Evolutionary conservation across 192 early-diverging fungal species (phyloP).

Genomic region (Paraglomus occultum): DNA sequence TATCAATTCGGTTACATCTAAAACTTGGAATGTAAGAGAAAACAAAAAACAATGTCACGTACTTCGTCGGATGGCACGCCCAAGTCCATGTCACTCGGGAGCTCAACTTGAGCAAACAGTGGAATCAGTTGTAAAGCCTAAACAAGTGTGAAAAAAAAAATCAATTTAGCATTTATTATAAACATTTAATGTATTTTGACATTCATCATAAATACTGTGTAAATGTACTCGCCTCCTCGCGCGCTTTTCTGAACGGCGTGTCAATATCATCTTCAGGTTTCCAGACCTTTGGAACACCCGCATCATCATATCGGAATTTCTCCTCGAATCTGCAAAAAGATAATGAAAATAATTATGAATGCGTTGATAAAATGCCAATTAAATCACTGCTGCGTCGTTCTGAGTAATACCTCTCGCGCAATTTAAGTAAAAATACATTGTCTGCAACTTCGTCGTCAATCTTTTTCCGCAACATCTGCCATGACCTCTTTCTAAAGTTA

Average conservation of each 20-base stretch:
- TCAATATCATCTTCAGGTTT: constrained; percentile 95
- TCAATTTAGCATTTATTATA: neutral
- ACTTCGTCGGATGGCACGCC: constrained; percentile 39
- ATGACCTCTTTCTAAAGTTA: constrained; percentile 63
- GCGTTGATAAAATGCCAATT: neutral
- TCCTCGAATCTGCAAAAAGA: constrained; percentile 69
- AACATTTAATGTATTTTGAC: neutral
- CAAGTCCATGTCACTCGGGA: constrained; percentile 38
- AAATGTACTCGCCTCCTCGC: constrained; percentile 50
- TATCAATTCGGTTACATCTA: neutral
- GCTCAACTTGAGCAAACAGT: constrained; percentile 73
- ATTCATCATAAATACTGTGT: neutral
- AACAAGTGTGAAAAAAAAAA: constrained; percentile 20
- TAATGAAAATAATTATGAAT: neutral
- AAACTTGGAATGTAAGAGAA: constrained; percentile 3
- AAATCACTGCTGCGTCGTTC: neutral
- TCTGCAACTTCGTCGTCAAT: constrained; percentile 83
- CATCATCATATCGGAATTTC: constrained; percentile 91
- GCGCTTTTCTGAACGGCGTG: constrained; percentile 70
- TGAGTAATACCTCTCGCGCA: constrained; percentile 51
- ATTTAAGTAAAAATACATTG: constrained; percentile 75
- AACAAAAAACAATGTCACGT: neutral
- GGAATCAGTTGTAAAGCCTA: constrained; percentile 62
- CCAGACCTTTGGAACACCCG: constrained; percentile 94
- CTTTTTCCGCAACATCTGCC: constrained; percentile 69